Conservation (phyloP, 2,329 filamentous ascomycete genomes). For the Fusarium sambucinum region DNA sequence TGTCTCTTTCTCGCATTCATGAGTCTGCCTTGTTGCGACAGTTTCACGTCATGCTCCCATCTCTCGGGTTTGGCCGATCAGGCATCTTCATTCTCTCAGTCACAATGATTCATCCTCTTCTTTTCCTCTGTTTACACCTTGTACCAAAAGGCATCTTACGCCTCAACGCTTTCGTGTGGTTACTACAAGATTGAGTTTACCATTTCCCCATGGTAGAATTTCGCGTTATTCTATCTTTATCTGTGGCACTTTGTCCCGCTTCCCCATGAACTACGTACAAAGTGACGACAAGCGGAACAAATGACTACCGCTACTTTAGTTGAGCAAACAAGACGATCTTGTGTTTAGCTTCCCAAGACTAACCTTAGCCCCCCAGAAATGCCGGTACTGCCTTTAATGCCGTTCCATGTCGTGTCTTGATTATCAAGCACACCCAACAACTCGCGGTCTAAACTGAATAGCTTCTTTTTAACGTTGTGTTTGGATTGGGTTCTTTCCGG, state of each 20-base stretch:
- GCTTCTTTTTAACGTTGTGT: conserved; percentile 11
- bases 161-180: conserved; percentile 19
- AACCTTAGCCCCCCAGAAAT: conserved; percentile 14
- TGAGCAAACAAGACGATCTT: not conserved
- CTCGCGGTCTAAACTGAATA: not conserved
- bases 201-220: not conserved
- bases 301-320: conserved; percentile 9
- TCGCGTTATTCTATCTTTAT: conserved; percentile 27
- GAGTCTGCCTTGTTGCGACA: conserved; percentile 12
- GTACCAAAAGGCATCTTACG: conserved; percentile 22
- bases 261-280: not conserved
- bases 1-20: conserved; percentile 1
- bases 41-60: not conserved
- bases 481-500: not conserved
- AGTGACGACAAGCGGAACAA: not conserved
- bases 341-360: not conserved
- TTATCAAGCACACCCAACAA: not conserved
- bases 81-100: conserved; percentile 19
- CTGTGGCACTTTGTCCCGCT: conserved; percentile 8
- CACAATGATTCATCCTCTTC: conserved; percentile 8
- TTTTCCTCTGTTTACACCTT: conserved; percentile 15
- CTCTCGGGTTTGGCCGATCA: conserved; percentile 33
- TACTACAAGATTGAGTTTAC: conserved; percentile 14
- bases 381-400: conserved; percentile 1
- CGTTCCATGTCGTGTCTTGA: not conserved